phyloP scores from a whole-genome alignment of 495 filamentous ascomycete genomes.

The Neurospora pannonica region DNA sequence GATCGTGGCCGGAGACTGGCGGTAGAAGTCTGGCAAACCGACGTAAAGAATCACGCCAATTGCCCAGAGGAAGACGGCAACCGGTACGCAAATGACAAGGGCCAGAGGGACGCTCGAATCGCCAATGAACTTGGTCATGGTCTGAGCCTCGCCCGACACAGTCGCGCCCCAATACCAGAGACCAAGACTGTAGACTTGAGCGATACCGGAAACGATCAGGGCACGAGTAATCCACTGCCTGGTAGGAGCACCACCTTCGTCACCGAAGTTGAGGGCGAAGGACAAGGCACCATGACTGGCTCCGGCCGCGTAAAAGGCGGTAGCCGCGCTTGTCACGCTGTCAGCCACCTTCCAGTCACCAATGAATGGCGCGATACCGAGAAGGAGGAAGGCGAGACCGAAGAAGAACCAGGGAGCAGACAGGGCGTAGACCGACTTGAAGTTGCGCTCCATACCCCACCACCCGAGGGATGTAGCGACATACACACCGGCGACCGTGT shows the following conservation, averaged over 20 bases:
- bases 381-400: slow-evolving; percentile 50
- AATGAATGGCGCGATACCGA: slow-evolving; percentile 53
- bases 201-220: slow-evolving; percentile 52
- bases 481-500: slow-evolving; percentile 54
- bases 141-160: slow-evolving; percentile 23
- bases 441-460: slow-evolving; percentile 50
- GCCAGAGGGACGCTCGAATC: slow-evolving; percentile 24
- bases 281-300: slow-evolving; percentile 52
- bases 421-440: slow-evolving; percentile 49
- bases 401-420: slow-evolving; percentile 53
- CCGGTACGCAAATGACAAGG: slow-evolving; percentile 38
- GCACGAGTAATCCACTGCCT: slow-evolving; percentile 58
- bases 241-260: slow-evolving; percentile 49
- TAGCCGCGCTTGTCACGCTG: slow-evolving; percentile 49
- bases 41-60: slow-evolving; percentile 43
- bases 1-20: slow-evolving; percentile 56
- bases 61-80: slow-evolving; percentile 42
- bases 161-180: slow-evolving; percentile 58
- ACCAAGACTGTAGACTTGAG: slow-evolving; percentile 53
- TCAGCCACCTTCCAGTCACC: slow-evolving; percentile 26
- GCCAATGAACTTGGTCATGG: slow-evolving; percentile 15
- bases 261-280: slow-evolving; percentile 61
- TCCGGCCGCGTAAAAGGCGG: slow-evolving; percentile 50
- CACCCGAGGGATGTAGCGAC: slow-evolving; percentile 50
- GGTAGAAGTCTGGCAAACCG: slow-evolving; percentile 57